These are phyloP conservation scores for Phytophthora sansomeana DNA, from an alignment of 352 stramenopile genomes.

Conservation along the genomic window DNA sequence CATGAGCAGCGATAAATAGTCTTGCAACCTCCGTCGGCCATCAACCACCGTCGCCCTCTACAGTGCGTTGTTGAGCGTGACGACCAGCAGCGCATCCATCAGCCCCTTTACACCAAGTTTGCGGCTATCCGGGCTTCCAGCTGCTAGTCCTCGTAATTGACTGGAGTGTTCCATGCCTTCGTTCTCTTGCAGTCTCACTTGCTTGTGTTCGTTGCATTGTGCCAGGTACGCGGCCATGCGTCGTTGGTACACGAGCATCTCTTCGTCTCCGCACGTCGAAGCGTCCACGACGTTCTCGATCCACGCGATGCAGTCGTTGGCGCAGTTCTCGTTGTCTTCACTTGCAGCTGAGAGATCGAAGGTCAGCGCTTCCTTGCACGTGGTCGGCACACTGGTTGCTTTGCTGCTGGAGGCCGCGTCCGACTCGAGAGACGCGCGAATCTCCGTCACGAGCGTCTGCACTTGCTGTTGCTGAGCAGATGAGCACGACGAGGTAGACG, in stretches of 20 bases:
- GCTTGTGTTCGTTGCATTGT: constrained; percentile 29
- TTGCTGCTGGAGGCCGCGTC: constrained; percentile 21
- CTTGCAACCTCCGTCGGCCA: background rate
- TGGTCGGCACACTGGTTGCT: constrained; percentile 6
- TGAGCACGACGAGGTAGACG: constrained; percentile 16
- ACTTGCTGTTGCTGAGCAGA: constrained; percentile 17
- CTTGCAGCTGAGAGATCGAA: constrained; percentile 19
- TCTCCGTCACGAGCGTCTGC: constrained; percentile 14
- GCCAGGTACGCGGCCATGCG: constrained; percentile 27
- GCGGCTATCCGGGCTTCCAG: constrained; percentile 1
- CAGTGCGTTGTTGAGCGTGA: constrained; percentile 39
- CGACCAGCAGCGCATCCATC: constrained; percentile 37
- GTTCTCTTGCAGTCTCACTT: constrained; percentile 16
- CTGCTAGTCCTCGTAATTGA: constrained; percentile 26
- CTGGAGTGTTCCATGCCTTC: constrained; percentile 6
- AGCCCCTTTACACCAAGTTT: constrained; percentile 36
- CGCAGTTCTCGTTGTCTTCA: constrained; percentile 18
- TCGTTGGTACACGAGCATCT: constrained; percentile 32
- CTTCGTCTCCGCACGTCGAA: constrained; percentile 27
- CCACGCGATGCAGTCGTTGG: constrained; percentile 27
- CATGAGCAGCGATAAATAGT: constrained; percentile 29
- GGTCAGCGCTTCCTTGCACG: constrained; percentile 25
- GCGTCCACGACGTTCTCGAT: constrained; percentile 25
- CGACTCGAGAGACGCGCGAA: constrained; percentile 21
- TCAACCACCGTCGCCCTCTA: background rate